Evolutionary conservation across 2,329 filamentous ascomycete genomes (phyloP), one percentile per base, ranked within the genome.

Genomic region (Pyrenophora graminea): DNA sequence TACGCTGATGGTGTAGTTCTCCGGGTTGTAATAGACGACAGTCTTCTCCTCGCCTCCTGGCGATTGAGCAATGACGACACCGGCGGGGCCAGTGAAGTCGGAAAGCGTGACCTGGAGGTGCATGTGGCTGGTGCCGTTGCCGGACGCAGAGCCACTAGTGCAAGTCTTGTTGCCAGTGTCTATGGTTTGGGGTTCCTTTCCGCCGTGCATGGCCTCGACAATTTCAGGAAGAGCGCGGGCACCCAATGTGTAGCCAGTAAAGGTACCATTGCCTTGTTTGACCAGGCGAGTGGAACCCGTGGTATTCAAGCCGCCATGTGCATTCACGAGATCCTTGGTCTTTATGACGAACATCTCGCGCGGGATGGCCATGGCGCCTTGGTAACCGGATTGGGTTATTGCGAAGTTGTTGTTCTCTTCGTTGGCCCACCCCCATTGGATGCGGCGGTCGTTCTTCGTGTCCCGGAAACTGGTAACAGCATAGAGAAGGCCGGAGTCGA

Each of bases 391-490:
- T 56, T 79, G 76, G 1, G 44, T 66, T 17, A 74, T 60, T 25
- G 64, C 73, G 61, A 77, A 78, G 48, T 72, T 63, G 39, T 72
- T 73, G 45, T 74, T 67, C 49, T 79, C 77, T 46, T 79, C 77
- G 4, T 71, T 73, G 2, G 74, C 69, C 77, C 77, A 79, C 4
- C 75, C 77, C 69, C 75, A 79, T 45, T 78, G 76, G 13, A 79
- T 72, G 38, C 77, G 75, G 17, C 77, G 73, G 56, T 78, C 70
- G 65, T 77, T 73, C 71, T 79, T 79, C 23, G 75, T 74, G 56
- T 79, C 77, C 55, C 76, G 73, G 71, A 79, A 79, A 56, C 72
- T 76, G 6, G 74, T 76, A 3, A 79, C 68, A 5, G 77, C 77
- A 50, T 79, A 79, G 4, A 74, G 68, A 5, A 74, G 61, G 43